A percentile compares a stretch with the other conserved stretches of the same genome.
Conservation (phyloP, 352 stramenopile species). For the Pythium scleroteichum region DNA sequence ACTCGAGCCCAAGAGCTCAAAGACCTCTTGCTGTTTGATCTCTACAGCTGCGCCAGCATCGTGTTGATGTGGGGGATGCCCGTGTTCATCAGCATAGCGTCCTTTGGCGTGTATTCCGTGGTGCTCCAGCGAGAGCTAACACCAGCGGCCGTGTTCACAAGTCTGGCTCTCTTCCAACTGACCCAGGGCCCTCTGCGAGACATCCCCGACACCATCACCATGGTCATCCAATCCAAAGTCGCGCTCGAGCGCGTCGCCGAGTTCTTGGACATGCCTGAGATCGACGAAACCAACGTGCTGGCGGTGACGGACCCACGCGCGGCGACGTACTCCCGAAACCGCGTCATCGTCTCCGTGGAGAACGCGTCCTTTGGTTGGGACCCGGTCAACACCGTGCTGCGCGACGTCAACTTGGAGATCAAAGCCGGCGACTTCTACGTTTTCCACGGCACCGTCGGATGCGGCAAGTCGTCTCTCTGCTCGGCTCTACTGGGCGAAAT, state of each 20-base stretch:
- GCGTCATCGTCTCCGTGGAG: too few species aligned
- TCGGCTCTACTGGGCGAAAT: too few species aligned
- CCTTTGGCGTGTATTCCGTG: constrained; percentile 41
- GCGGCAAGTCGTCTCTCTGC: too few species aligned
- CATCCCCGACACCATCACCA: constrained; percentile 46
- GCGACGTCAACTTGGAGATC: too few species aligned
- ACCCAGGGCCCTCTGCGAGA: constrained; percentile 49
- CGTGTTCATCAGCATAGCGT: constrained; percentile 40
- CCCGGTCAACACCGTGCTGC: too few species aligned
- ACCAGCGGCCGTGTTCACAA: constrained; percentile 57
- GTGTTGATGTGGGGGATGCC: constrained; percentile 32
- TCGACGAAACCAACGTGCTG: constrained; percentile 23
- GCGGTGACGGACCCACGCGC: too few species aligned
- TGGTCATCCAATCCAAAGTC: constrained; percentile 84
- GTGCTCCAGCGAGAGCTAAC: constrained; percentile 86
- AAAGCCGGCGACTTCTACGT: too few species aligned
- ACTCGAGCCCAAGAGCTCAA: constrained; percentile 31
- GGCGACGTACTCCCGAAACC: too few species aligned
- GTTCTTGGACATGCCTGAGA: constrained; percentile 51
- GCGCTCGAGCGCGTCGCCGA: constrained; percentile 34
- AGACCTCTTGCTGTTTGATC: constrained; percentile 29
- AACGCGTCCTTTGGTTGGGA: too few species aligned
- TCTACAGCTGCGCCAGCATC: constrained; percentile 30
- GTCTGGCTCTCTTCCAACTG: constrained; percentile 65
- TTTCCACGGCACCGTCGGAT: too few species aligned